Evolutionary conservation across 768 basidiomycete species (phyloP).

Genomic region (Suillus alpinus): DNA sequence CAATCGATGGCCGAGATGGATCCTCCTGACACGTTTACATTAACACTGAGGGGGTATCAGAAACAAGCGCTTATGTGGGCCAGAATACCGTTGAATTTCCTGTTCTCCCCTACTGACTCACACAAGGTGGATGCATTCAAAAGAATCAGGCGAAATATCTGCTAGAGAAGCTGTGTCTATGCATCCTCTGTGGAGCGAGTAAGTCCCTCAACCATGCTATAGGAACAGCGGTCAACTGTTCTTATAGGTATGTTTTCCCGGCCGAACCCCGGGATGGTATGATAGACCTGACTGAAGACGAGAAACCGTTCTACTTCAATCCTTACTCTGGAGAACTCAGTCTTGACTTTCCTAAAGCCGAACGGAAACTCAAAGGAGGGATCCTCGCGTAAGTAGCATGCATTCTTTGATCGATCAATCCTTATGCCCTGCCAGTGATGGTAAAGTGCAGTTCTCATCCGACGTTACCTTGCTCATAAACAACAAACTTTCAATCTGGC

Average conservation of each 20-base stretch:
- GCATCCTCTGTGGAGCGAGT: slow-evolving; percentile 97
- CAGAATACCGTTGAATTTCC: not conserved
- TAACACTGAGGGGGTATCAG: slow-evolving; percentile 83
- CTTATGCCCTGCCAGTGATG: slow-evolving; percentile 29
- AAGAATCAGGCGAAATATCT: slow-evolving; percentile 73
- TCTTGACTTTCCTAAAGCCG: slow-evolving; percentile 78
- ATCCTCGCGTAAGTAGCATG: slow-evolving; percentile 74
- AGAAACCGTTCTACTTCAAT: slow-evolving; percentile 83
- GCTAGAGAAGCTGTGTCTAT: slow-evolving; percentile 70
- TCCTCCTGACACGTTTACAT: slow-evolving; percentile 69
- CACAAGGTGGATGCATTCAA: slow-evolving; percentile 84
- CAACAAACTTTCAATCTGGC: slow-evolving; percentile 3
- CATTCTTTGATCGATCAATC: not conserved
- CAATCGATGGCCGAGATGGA: slow-evolving; percentile 76
- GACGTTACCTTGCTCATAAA: slow-evolving; percentile 1
- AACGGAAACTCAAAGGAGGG: slow-evolving; percentile 76
- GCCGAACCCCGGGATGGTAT: slow-evolving; percentile 51
- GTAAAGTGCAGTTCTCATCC: slow-evolving; percentile 17
- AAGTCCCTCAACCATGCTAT: slow-evolving; percentile 23
- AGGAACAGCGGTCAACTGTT: slow-evolving; percentile 1
- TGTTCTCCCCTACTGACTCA: not conserved
- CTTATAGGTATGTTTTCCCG: slow-evolving; percentile 70
- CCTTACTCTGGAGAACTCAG: slow-evolving; percentile 89
- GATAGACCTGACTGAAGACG: slow-evolving; percentile 81
- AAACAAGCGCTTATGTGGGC: slow-evolving; percentile 84